Conservation (phyloP, 768 basidiomycete species). For the Mycena vitilis region DNA sequence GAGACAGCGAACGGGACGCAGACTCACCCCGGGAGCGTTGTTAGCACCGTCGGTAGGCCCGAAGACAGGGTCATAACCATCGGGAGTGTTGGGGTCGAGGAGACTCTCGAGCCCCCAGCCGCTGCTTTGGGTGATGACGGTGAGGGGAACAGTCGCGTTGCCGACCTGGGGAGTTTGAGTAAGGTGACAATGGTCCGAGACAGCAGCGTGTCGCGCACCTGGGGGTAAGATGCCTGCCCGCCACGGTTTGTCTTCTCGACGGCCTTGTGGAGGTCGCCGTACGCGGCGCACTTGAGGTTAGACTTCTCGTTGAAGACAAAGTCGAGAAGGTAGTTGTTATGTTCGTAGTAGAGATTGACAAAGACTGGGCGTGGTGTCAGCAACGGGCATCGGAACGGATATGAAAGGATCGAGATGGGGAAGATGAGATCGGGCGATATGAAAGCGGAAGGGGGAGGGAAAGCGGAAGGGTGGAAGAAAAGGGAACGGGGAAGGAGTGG, state of each 20-base stretch:
- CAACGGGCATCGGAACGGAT: neutral
- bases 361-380: slow-evolving; percentile 48
- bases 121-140: slow-evolving; percentile 57
- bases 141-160: slow-evolving; percentile 38
- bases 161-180: slow-evolving; percentile 34
- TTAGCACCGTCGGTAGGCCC: slow-evolving; percentile 61
- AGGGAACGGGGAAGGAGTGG: neutral
- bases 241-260: slow-evolving; percentile 59
- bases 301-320: slow-evolving; percentile 51
- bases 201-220: slow-evolving; percentile 3
- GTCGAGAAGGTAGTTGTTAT: slow-evolving; percentile 56
- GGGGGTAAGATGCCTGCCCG: slow-evolving; percentile 53
- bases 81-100: slow-evolving; percentile 52
- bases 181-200: neutral
- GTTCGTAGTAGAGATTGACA: slow-evolving; percentile 62
- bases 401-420: neutral
- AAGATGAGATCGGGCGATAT: neutral
- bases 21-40: slow-evolving; percentile 55
- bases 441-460: neutral
- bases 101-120: slow-evolving; percentile 52
- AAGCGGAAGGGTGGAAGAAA: neutral
- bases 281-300: slow-evolving; percentile 61
- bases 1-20: neutral
- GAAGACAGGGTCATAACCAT: slow-evolving; percentile 59
- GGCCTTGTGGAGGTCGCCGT: slow-evolving; percentile 55